phyloP scores from a whole-genome alignment of 148 eudicot species.

The Fallopia convolvulus region DNA sequence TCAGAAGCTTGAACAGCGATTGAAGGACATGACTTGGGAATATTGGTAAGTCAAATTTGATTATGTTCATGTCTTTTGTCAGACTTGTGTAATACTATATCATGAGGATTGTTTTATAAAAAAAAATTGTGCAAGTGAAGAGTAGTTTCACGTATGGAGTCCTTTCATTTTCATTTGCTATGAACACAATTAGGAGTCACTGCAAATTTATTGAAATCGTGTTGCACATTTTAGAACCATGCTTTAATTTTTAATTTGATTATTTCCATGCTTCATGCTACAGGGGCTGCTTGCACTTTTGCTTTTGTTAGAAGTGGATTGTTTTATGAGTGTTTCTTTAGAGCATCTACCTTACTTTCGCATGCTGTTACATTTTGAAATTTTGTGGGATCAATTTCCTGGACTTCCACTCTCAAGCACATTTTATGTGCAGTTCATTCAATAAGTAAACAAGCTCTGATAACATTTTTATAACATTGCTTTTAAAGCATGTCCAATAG shows the following conservation, averaged over 20 bases:
- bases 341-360: background rate
- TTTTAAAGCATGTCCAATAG: background rate
- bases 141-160: background rate
- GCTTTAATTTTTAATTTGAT: background rate
- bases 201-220: background rate
- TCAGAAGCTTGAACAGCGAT: conserved; percentile 70
- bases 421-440: too few relatives aligned
- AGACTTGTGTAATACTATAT: conserved; percentile 11
- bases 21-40: conserved; percentile 82
- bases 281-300: background rate
- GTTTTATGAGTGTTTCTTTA: background rate
- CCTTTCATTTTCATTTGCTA: background rate
- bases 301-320: background rate
- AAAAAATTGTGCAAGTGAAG: background rate
- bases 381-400: background rate
- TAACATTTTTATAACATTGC: background rate
- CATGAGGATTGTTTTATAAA: background rate
- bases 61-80: conserved; percentile 8
- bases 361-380: background rate
- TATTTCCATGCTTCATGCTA: background rate
- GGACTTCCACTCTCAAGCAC: background rate
- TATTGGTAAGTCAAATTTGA: conserved; percentile 52
- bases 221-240: background rate
- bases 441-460: too few relatives aligned
- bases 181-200: background rate